These are phyloP conservation scores for Xenosphaeropsis pyriputrescens DNA, from an alignment of 2,329 filamentous ascomycete species.

Conservation along the genomic window DNA sequence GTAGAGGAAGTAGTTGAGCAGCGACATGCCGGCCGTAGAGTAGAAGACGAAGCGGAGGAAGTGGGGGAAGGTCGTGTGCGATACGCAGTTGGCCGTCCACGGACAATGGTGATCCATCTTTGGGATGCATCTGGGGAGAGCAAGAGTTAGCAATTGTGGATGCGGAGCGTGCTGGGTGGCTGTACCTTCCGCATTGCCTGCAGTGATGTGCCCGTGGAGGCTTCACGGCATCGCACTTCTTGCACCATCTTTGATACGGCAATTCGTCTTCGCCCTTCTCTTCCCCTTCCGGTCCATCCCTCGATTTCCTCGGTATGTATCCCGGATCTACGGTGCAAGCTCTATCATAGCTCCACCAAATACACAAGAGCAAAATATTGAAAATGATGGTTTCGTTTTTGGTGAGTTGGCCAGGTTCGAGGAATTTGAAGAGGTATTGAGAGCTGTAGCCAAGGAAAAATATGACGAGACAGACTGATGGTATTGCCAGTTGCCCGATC, in stretches of 20 bases:
- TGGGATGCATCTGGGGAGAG: constrained; percentile 41
- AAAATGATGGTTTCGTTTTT: constrained; percentile 42
- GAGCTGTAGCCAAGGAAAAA: constrained; percentile 57
- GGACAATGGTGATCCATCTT: constrained; percentile 83
- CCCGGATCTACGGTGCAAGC: constrained; percentile 44
- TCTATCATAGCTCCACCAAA: constrained; percentile 57
- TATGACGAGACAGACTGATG: constrained; percentile 51
- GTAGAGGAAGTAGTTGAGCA: constrained; percentile 44
- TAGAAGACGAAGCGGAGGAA: constrained; percentile 68
- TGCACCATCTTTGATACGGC: constrained; percentile 41
- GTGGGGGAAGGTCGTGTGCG: constrained; percentile 67
- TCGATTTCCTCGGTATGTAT: constrained; percentile 23
- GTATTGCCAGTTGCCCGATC: constrained; percentile 40
- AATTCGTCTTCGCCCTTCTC: constrained; percentile 17
- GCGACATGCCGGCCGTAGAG: constrained; percentile 44
- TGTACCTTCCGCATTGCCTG: constrained; percentile 50
- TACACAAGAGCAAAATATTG: constrained; percentile 46
- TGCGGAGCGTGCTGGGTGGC: not conserved
- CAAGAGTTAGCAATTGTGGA: not conserved
- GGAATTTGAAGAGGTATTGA: constrained; percentile 52
- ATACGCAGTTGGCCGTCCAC: constrained; percentile 75
- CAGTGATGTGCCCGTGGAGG: constrained; percentile 73
- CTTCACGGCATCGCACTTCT: constrained; percentile 60
- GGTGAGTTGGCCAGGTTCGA: constrained; percentile 45
- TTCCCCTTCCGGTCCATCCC: constrained; percentile 6